These are phyloP conservation scores for Diutina rugosa DNA, from an alignment of 1,139 yeast genomes.

Conservation along the genomic window DNA sequence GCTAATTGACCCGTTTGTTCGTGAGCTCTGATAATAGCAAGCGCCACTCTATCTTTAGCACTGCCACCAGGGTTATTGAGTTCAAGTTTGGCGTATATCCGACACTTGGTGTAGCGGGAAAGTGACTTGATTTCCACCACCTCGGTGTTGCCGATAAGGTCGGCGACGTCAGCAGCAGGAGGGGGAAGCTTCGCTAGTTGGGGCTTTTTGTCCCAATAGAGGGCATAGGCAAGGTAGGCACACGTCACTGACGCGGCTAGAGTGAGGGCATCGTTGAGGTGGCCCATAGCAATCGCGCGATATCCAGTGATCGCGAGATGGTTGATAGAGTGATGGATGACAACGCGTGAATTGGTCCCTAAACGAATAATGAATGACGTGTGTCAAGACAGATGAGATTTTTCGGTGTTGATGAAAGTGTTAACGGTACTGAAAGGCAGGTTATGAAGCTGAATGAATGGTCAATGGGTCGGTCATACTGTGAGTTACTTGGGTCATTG, in stretches of 20 bases:
- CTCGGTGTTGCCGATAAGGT: constrained; percentile 81
- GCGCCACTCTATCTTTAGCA: constrained; percentile 89
- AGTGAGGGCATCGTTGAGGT: background rate
- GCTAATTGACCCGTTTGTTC: constrained; percentile 45
- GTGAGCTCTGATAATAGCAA: constrained; percentile 63
- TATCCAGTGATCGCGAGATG: too few relatives aligned
- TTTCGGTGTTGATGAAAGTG: too few relatives aligned
- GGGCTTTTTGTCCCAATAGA: too few relatives aligned
- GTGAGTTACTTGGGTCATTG: too few relatives aligned
- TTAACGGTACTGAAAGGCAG: too few relatives aligned
- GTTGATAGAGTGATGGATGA: too few relatives aligned
- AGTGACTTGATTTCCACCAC: constrained; percentile 65
- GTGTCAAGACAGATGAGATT: too few relatives aligned
- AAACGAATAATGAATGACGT: too few relatives aligned
- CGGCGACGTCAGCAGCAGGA: background rate
- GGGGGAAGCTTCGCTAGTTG: background rate
- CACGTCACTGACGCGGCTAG: background rate
- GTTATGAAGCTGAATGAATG: too few relatives aligned
- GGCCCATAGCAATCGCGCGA: background rate
- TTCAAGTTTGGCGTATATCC: constrained; percentile 80
- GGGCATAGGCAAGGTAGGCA: background rate
- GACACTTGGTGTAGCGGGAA: constrained; percentile 66
- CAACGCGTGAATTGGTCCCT: too few relatives aligned
- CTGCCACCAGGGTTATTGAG: constrained; percentile 88
- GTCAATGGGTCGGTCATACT: too few relatives aligned